Evolutionary conservation across 331 rosid species (phyloP).

Genomic region (Telfairia occidentalis): DNA sequence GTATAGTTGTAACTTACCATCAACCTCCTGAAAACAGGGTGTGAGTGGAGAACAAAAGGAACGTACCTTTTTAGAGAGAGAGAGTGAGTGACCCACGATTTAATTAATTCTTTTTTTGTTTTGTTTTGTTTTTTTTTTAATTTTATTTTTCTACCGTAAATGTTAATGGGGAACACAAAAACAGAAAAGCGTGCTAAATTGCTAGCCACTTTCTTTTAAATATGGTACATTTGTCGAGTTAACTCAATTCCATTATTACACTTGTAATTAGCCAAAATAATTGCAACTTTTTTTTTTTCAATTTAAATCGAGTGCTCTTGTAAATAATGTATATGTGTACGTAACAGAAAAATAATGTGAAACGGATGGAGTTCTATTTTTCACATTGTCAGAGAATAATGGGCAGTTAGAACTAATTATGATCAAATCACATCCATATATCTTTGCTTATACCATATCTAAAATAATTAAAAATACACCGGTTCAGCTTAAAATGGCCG

Average conservation of each 20-base stretch:
- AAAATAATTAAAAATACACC: no score
- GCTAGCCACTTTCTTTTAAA: not conserved
- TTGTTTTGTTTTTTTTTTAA: no score
- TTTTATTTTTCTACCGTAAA: no score
- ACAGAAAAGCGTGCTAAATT: not conserved
- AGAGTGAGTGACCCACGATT: not conserved
- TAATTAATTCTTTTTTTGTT: not conserved
- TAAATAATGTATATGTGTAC: no score
- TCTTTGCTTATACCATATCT: not conserved
- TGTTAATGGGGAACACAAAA: slow-evolving; percentile 6
- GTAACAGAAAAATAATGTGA: no score
- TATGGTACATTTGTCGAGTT: not conserved
- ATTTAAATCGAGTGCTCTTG: no score
- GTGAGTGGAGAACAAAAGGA: slow-evolving; percentile 6
- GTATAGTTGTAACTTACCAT: not conserved
- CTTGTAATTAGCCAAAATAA: not conserved
- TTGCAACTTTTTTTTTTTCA: not conserved
- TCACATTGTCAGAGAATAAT: not conserved
- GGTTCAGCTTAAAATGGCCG: no score
- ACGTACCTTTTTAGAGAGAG: not conserved
- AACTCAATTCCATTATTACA: not conserved
- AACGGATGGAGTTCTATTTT: not conserved
- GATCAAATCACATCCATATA: not conserved
- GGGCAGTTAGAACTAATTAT: not conserved
- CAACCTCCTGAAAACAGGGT: not conserved